Evolutionary conservation across 441 rosid genomes (phyloP).

Genomic region (Brassica hybrid): DNA sequence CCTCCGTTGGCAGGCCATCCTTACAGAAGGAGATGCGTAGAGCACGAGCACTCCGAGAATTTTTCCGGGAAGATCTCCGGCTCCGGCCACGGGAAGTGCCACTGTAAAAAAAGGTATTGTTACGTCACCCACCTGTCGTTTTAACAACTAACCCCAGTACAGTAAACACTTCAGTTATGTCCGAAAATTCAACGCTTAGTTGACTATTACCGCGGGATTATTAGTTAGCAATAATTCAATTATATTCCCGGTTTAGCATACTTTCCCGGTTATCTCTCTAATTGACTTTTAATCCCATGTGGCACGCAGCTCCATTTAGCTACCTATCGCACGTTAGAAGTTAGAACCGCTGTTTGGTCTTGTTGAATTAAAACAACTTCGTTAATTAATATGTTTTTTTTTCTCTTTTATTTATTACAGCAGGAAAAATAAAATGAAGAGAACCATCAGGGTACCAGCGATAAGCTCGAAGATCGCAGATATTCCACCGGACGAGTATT

Average conservation of each 20-base stretch:
- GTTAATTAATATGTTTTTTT: background rate
- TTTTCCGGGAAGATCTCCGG: conserved; percentile 68
- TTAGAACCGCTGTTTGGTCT: background rate
- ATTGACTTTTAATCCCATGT: conserved; percentile 13
- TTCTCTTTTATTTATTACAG: background rate
- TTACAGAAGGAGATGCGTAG: conserved; percentile 68
- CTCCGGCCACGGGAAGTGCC: conserved; percentile 70
- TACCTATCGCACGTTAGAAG: too few relatives aligned
- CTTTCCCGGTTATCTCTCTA: conserved; percentile 13
- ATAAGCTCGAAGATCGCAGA: conserved; percentile 92
- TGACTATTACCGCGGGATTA: too few relatives aligned
- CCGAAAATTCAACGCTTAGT: conserved; percentile 9
- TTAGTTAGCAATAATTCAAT: background rate
- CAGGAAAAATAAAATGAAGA: conserved; percentile 50
- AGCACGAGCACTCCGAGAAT: conserved; percentile 67
- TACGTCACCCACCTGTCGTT: conserved; percentile 26
- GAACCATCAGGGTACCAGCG: conserved; percentile 77
- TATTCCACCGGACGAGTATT: conserved; percentile 88
- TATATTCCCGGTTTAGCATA: conserved; percentile 29
- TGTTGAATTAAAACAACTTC: too few relatives aligned
- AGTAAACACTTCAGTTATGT: conserved; percentile 16
- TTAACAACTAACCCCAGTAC: conserved; percentile 26
- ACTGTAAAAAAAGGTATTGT: conserved; percentile 87
- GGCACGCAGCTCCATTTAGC: conserved; percentile 12
- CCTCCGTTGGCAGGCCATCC: conserved; percentile 78